These are phyloP conservation scores for Moniliophthora roreri DNA, from an alignment of 1,284 basidiomycete genomes.

Conservation along the genomic window DNA sequence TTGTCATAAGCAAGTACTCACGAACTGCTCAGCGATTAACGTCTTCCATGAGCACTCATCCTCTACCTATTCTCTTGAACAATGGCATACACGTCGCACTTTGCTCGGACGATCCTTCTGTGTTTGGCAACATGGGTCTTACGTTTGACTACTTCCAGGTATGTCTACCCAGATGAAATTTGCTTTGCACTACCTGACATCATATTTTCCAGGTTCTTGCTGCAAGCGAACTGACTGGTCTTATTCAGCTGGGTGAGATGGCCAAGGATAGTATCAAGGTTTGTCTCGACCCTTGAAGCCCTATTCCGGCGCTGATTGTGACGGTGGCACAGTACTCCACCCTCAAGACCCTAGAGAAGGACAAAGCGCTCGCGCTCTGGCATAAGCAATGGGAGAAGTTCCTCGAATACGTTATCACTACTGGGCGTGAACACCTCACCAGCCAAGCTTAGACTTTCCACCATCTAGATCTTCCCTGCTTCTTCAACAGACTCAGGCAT, in stretches of 20 bases:
- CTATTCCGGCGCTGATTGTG: conserved; percentile 4
- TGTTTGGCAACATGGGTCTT: conserved; percentile 77
- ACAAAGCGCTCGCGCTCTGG: conserved; percentile 43
- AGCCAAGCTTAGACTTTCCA: not conserved
- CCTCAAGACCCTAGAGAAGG: conserved; percentile 48
- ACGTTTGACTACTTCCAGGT: conserved; percentile 75
- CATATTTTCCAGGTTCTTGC: conserved; percentile 49
- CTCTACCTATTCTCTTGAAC: conserved; percentile 65
- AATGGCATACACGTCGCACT: conserved; percentile 69
- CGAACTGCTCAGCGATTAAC: conserved; percentile 51
- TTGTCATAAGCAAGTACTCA: conserved; percentile 1
- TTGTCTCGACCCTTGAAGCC: no score
- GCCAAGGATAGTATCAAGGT: conserved; percentile 68
- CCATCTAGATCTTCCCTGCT: no score
- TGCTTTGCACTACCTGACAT: not conserved
- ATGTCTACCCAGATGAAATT: conserved; percentile 5
- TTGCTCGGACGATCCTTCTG: conserved; percentile 71
- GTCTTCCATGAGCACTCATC: conserved; percentile 75
- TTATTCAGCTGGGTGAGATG: conserved; percentile 57
- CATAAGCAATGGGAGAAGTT: conserved; percentile 55
- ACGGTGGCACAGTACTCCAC: conserved; percentile 48
- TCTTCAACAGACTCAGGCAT: no score
- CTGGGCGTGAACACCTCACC: conserved; percentile 2
- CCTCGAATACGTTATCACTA: conserved; percentile 37
- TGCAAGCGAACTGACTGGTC: conserved; percentile 62